Base-by-base conservation (phyloP, 2,329 filamentous ascomycete species). In the Fusarium sp. region DNA sequence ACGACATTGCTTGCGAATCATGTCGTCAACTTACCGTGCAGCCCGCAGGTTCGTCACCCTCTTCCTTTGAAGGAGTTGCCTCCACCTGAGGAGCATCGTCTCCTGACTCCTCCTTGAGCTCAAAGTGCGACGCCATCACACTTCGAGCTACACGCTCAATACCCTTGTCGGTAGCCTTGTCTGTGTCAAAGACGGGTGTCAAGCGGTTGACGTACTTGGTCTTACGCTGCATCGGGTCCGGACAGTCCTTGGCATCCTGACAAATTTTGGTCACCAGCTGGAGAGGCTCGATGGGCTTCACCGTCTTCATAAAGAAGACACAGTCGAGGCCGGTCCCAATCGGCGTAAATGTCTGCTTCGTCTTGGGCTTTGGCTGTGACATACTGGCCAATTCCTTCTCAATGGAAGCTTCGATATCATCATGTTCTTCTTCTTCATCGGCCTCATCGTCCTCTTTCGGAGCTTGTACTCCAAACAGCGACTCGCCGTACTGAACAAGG, bases 361-460 rank as follows among this genome's bases (percentile, higher is more conserved):
- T 81, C 27, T 78, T 79, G 56, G 77, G 75, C 64, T 84, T 78
- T 48, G 75, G 76, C 30, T 80, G 73, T 41, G 81, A 75, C 58
- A 87, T 88, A 73, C 82, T 84, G 29, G 85, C 86, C n/a, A 96
- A 79, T 80, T 96, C 93, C 76, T 89, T 90, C 72, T 88, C 79
- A 71, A 96, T 93, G 29, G 90, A 87, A 8, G 88, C 85, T 76
- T 94, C 92, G 72, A 96, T 93, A 72, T 94, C 91, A n/a, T 81
- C 81, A 16, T 79, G 80, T 1, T 82, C 82, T 8, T 83, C 81
- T 4, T 74, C 81, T 13, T 74, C 79, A 13, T 78, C 76, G 62
- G 74, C 74, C 59, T 79, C 74, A 24, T 74, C 69, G 25, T 75
- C 75, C 18, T 74, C 77, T 44, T 78, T 76, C 5, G 78, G 75